Base-by-base conservation (phyloP, 192 early-diverging fungal species). In the Gryganskiella cystojenkinii region DNA sequence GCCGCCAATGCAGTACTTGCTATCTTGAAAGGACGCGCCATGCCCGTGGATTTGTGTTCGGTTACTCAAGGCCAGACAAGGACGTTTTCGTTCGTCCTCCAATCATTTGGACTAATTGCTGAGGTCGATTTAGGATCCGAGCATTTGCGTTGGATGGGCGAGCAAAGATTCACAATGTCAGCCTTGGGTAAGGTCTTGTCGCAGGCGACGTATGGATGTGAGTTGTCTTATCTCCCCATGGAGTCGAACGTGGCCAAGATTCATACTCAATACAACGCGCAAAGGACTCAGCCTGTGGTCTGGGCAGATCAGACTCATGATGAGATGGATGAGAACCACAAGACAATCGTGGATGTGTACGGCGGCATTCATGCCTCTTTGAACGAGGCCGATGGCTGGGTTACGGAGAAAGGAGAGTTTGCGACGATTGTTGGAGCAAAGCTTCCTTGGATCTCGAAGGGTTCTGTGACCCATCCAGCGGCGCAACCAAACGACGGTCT, bases 21-120 rank as follows among this genome's bases (percentile, higher is more conserved):
- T 42, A 56, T 74, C 35, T 56, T 74, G 63, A 69, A 87, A 70
- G 85, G 51, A 80, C 70, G 25, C 17, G 74, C 72, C 15, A 78
- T 89, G 80, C 70, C 83, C n/a, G 66, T 86, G 7, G 88, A 89
- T 72, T 44, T 89, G 1, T 89, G 88, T 64, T 89, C 88, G 4
- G 71, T 89, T 22, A 81, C 83, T 0, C 85, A 86, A 27, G 79
- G 64, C 28, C 52, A 86, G 7, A 58, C 72, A 17, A 56, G 82
- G 3, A 86, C 71, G 34, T 89, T 85, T 54, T 87, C 86, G 15
- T 89, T 89, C 67, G 54, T 84, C 7, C 81, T 86, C 14, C 84
- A 87, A 47, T 87, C 73, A 27, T 89, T 83, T 72, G 88, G 88
- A 13, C 63, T 87, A 17, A 80, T 84, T 34, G 86, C 88, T 2